A percentile compares a stretch with the other conserved stretches of the same genome.
Evolutionary conservation across 2,329 filamentous ascomycete genomes (phyloP).

Genomic region (Diatrype stigma): DNA sequence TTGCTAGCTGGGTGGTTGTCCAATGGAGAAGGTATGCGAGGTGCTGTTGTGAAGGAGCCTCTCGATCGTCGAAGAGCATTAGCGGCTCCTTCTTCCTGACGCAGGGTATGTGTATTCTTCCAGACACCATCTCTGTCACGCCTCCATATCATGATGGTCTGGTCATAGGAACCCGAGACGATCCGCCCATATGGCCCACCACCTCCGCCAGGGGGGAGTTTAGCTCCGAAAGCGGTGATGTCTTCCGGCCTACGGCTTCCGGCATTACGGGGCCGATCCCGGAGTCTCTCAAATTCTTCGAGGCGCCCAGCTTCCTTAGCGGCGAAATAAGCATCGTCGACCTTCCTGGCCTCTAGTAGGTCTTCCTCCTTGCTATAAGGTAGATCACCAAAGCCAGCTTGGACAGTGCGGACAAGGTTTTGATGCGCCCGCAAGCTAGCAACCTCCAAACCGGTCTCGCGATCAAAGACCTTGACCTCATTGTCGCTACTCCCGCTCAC

Average conservation of each 20-base stretch:
- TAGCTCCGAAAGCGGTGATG: constrained; percentile 76
- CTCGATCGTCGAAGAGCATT: constrained; percentile 36
- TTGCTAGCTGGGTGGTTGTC: constrained; percentile 4
- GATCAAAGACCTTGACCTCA: constrained; percentile 92
- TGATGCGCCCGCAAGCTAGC: constrained; percentile 79
- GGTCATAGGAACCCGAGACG: constrained; percentile 93
- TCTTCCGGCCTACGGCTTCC: constrained; percentile 73
- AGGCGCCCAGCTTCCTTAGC: constrained; percentile 50
- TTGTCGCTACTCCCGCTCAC: constrained; percentile 96
- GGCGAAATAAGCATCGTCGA: constrained; percentile 70
- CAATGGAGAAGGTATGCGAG: constrained; percentile 13
- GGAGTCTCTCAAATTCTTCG: constrained; percentile 30
- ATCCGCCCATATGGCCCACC: constrained; percentile 90
- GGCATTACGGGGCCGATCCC: constrained; percentile 52
- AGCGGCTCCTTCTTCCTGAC: constrained; percentile 66
- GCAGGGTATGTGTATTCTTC: constrained; percentile 70
- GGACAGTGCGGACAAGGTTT: constrained; percentile 86
- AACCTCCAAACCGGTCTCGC: constrained; percentile 79
- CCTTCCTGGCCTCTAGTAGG: constrained; percentile 63
- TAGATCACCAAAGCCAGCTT: constrained; percentile 88
- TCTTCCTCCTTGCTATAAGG: constrained; percentile 76
- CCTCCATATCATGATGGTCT: constrained; percentile 93
- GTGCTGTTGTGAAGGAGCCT: constrained; percentile 4
- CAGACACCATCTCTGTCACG: constrained; percentile 80
- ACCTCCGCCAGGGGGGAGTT: constrained; percentile 84